Percentiles rank a stretch among this genome's conserved stretches.
These are phyloP conservation scores for Daucus carota DNA, from an alignment of 129 eudicot genomes.

Conservation along the genomic window DH1_v3.0 NC_030383.2:15223001-15223500, in stretches of 20 bases:
- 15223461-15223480: constrained; percentile 72
- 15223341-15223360: constrained; percentile 62
- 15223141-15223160: constrained; percentile 68
- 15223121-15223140: constrained; percentile 35
- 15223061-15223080: constrained; percentile 42
- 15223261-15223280: constrained; percentile 42
- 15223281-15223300: constrained; percentile 51
- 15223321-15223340: constrained; percentile 64
- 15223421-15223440: constrained; percentile 20
- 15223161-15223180: constrained; percentile 80
- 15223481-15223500: constrained; percentile 54
- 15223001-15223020: constrained; percentile 15
- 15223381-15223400: constrained; percentile 15
- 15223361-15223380: constrained; percentile 18
- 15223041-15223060: constrained; percentile 60
- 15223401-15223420: constrained; percentile 13
- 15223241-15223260: constrained; percentile 82
- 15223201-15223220: constrained; percentile 68
- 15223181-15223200: constrained; percentile 67
- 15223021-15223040: constrained; percentile 30
- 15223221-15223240: constrained; percentile 58
- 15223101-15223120: constrained; percentile 18
- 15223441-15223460: constrained; percentile 46
- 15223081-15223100: constrained; percentile 21
- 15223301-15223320: constrained; percentile 78